Percentiles rank a stretch among this genome's conserved stretches.
phyloP scores from a whole-genome alignment of 495 filamentous ascomycete genomes.

The Pseudoneurospora amorphoporcata region DNA sequence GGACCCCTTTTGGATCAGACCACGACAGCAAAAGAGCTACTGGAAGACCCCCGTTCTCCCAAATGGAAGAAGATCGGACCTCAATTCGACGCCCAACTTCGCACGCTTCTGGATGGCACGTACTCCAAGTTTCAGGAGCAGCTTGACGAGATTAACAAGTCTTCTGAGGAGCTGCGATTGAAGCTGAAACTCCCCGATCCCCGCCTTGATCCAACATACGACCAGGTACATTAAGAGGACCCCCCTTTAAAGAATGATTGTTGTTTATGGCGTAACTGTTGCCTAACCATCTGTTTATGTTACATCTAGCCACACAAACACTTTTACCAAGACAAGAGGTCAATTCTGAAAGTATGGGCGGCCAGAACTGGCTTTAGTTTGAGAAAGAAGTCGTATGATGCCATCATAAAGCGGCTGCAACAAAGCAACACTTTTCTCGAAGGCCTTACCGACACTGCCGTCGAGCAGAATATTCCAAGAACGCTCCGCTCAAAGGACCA shows the following conservation, averaged over 20 bases:
- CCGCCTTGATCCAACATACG: background rate
- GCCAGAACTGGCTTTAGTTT: background rate
- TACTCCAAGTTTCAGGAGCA: conserved; percentile 1
- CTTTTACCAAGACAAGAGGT: background rate
- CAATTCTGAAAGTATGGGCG: background rate
- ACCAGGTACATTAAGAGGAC: background rate
- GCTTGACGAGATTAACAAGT: background rate
- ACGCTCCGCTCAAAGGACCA: background rate
- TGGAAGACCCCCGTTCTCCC: conserved; percentile 1
- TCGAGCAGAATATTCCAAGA: background rate
- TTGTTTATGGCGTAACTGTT: too few relatives aligned
- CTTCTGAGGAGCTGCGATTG: background rate
- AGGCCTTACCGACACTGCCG: background rate
- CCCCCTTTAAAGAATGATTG: background rate
- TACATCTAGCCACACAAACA: background rate
- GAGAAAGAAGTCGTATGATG: background rate
- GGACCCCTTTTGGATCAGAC: background rate
- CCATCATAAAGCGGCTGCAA: background rate
- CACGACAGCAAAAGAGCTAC: background rate
- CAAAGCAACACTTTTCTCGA: background rate
- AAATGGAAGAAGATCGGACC: background rate
- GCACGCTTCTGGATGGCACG: background rate
- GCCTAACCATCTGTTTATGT: background rate
- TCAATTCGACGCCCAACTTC: background rate
- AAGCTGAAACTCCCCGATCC: background rate